Conservation (phyloP, 2,329 filamentous ascomycete genomes). For the Monosporascus sp. region DNA sequence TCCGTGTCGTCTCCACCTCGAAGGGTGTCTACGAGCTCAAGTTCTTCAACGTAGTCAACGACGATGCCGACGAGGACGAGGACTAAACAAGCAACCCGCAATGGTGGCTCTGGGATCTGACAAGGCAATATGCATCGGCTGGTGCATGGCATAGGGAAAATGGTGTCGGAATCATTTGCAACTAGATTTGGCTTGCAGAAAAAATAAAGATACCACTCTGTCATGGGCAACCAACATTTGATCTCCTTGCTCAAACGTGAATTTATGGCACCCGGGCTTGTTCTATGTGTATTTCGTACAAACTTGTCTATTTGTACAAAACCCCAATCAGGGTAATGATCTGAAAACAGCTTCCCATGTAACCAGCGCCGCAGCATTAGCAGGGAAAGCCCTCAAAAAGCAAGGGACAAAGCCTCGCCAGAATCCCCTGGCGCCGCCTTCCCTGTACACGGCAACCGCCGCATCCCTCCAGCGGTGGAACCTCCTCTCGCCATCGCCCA, state of each 20-base stretch:
- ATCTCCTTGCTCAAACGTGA: background rate
- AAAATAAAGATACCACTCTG: background rate
- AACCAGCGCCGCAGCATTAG: constrained; percentile 88
- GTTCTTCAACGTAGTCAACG: constrained; percentile 99
- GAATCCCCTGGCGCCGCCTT: constrained; percentile 73
- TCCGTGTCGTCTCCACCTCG: constrained; percentile 95
- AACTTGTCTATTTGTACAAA: background rate
- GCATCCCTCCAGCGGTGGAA: constrained; percentile 79
- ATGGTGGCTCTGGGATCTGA: background rate
- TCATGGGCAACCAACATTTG: background rate
- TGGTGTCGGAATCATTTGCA: background rate
- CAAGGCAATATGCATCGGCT: background rate
- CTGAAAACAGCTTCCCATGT: constrained; percentile 93
- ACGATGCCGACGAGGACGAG: constrained; percentile 96
- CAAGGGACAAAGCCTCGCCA: constrained; percentile 94
- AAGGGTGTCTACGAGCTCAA: constrained; percentile 99
- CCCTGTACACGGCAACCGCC: constrained; percentile 67
- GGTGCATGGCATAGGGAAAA: background rate
- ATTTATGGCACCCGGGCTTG: background rate
- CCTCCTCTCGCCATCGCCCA: constrained; percentile 61
- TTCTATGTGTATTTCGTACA: background rate
- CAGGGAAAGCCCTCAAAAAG: constrained; percentile 89
- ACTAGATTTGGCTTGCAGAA: background rate
- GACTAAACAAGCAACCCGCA: constrained; percentile 61
- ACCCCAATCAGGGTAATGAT: constrained; percentile 36